Evolutionary conservation across 2,329 filamentous ascomycete species (phyloP), one percentile per base, ranked within the genome.

Genomic region (Pyricularia grisea): DNA sequence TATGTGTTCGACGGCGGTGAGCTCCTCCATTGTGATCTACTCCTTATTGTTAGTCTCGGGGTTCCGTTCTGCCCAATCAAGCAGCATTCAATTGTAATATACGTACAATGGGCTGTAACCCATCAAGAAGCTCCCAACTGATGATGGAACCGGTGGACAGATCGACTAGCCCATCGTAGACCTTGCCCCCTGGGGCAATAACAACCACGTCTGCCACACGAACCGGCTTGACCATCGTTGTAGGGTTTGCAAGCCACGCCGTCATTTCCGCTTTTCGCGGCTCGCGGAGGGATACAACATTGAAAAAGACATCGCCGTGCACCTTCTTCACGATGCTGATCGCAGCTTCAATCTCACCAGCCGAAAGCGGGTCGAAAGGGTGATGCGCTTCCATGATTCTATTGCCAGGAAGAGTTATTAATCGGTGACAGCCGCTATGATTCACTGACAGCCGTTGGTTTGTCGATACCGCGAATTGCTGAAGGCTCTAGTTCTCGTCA

Each of bases 221-320:
- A 42, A 84, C 79, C 12, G 93, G 93, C 64, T 87, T 83, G 0
- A 88, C 84, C 0, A 83, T 80, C 11, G 82, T 84, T 25, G 86
- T 80, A 0, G 91, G 88, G 70, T 88, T 83, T 66, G 85, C 88
- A 14, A 97, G 80, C 92, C 92, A 97, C 70, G 85, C 86, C 76
- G 89, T 83, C 92, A 97, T 93, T 74, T 93, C 88, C 65, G 85
- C 88, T 83, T 97, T 97, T 72, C 90, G 90, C 66, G 93, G 93
- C 82, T 97, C 93, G 74, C 89, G 90, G 31, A 97, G 82, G 2
- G 92, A 91, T 69, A 97, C 89, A 2, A 93, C 91, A 81, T 97
- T 95, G 86, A 94, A 97, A 78, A 89, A 88, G 70, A 96, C 84
- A 66, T 90, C 84, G 69, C 87, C 83, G 77, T 97, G 84, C 70